Conservation (phyloP, 306 rosid genomes). For the Trifolium pratense region DNA sequence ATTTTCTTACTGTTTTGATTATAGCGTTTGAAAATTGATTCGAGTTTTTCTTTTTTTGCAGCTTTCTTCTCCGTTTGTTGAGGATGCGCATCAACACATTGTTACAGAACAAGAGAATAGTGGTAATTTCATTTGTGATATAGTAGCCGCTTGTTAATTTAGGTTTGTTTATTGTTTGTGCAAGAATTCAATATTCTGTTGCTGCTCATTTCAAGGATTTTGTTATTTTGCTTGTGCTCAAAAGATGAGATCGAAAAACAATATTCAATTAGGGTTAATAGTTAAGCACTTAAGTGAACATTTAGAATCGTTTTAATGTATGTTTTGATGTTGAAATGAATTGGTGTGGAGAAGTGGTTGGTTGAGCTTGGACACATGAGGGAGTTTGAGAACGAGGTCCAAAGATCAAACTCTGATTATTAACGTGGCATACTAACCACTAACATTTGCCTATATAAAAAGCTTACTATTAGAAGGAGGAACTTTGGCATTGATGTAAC, state of each 20-base stretch:
- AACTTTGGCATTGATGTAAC: neutral
- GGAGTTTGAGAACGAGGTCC: neutral
- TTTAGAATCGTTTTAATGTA: neutral
- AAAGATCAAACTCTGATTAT: neutral
- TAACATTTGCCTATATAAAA: neutral
- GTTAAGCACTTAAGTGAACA: neutral
- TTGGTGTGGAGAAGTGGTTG: neutral
- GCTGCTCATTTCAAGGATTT: neutral
- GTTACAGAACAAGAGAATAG: conserved; percentile 27
- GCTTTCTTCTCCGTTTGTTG: conserved; percentile 70
- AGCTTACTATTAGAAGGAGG: too few species aligned
- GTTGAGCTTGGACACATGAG: too few species aligned
- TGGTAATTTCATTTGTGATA: conserved; percentile 23
- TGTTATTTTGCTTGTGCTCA: conserved; percentile 2
- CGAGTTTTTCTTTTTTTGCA: conserved; percentile 34
- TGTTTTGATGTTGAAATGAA: neutral
- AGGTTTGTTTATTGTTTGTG: neutral
- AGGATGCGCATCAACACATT: conserved; percentile 55
- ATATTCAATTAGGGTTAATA: neutral
- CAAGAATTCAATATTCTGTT: too few species aligned
- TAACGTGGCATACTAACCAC: neutral
- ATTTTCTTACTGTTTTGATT: neutral
- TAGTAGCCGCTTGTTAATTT: neutral
- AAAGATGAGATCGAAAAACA: neutral
- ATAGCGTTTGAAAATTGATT: neutral